These are phyloP conservation scores for Chlorella sp. DNA, from an alignment of 139 green algal genomes.

Conservation along the genomic window DNA sequence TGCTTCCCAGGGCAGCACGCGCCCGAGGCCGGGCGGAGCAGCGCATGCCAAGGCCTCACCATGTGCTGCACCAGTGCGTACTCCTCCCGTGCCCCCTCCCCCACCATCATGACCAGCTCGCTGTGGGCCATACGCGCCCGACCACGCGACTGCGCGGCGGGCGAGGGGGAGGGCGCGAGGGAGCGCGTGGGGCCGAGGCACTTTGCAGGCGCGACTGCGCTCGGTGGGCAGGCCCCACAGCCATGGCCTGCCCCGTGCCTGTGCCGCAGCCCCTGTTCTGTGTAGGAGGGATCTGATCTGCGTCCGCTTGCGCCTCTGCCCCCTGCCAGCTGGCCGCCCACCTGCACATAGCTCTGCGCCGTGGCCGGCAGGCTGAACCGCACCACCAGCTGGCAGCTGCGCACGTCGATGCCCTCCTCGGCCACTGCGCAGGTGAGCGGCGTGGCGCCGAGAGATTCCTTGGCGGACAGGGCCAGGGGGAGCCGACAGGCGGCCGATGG, in stretches of 20 bases:
- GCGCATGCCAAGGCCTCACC: no score
- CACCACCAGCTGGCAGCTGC: slow-evolving; percentile 53
- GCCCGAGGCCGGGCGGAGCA: no score
- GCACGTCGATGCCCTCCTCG: slow-evolving; percentile 58
- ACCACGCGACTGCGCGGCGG: slow-evolving; percentile 7
- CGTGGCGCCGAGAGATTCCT: background rate
- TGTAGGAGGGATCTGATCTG: no score
- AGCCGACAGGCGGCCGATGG: no score
- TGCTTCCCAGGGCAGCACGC: no score
- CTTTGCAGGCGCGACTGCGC: no score
- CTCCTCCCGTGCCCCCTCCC: slow-evolving; percentile 1
- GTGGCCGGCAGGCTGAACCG: slow-evolving; percentile 46
- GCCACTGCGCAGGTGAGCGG: slow-evolving; percentile 22
- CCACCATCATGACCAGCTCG: slow-evolving; percentile 35
- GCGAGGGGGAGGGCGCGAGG: background rate
- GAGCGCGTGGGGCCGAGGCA: no score
- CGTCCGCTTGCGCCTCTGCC: background rate
- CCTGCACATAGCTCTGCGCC: slow-evolving; percentile 36
- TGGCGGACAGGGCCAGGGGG: no score
- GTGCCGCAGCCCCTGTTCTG: no score
- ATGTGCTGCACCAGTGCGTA: no score
- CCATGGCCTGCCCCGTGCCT: no score
- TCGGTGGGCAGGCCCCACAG: no score
- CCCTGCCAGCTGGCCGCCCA: background rate
- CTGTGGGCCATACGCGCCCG: slow-evolving; percentile 24